These are phyloP conservation scores for Pichia sp. DNA, from an alignment of 1,139 yeast genomes.

Conservation along the genomic window DNA sequence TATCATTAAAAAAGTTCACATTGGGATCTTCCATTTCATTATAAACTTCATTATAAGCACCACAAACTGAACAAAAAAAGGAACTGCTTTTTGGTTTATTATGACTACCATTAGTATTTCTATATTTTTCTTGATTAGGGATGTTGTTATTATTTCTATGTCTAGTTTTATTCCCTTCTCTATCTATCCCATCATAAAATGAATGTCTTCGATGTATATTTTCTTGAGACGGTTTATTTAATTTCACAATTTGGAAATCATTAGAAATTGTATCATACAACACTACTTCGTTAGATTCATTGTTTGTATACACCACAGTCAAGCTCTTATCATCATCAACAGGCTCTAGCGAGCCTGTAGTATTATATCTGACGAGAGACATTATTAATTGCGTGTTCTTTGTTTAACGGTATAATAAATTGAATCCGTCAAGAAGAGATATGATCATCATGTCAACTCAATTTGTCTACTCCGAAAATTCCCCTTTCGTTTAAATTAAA, in stretches of 20 bases:
- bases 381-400: too few species aligned
- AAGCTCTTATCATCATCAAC: neutral
- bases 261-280: conserved; percentile 8
- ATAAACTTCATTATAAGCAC: conserved; percentile 2
- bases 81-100: neutral
- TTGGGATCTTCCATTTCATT: neutral
- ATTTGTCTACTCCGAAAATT: neutral
- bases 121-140: too few species aligned
- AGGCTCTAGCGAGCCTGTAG: conserved; percentile 1
- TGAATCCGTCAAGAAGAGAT: too few species aligned
- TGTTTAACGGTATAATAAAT: too few species aligned
- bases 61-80: conserved; percentile 9
- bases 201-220: neutral
- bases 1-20: neutral
- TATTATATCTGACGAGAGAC: conserved; percentile 13
- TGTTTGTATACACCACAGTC: conserved; percentile 8
- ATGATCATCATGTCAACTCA: neutral
- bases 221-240: neutral
- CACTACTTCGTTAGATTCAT: conserved; percentile 10
- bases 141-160: too few species aligned
- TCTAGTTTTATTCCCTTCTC: neutral
- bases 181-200: neutral
- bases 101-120: neutral
- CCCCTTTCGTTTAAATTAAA: neutral
- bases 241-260: conserved; percentile 9